A percentile compares a stretch with the other conserved stretches of the same genome.
phyloP scores from a whole-genome alignment of 2,329 filamentous ascomycete genomes.

The Scortechinia acanthostroma region DNA sequence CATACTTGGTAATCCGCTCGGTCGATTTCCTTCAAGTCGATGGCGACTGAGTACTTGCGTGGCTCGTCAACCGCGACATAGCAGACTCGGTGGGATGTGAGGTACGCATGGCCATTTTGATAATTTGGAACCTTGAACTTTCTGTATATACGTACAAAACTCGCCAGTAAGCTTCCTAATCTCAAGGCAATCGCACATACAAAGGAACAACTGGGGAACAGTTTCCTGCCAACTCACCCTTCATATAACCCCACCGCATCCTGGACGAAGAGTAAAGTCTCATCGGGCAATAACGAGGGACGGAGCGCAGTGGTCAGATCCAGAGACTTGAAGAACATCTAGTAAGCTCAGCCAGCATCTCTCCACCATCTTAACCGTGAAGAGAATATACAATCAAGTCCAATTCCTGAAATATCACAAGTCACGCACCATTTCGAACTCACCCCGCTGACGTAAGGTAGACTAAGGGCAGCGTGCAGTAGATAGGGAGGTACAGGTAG shows the following conservation, averaged over 20 bases:
- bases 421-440: too few relatives aligned
- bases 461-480: too few relatives aligned
- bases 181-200: background rate
- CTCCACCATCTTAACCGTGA: background rate
- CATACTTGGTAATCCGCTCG: conserved; percentile 79
- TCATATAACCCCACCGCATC: conserved; percentile 96
- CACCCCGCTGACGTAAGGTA: too few relatives aligned
- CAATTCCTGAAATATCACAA: too few relatives aligned
- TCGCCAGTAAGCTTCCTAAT: conserved; percentile 3
- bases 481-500: too few relatives aligned
- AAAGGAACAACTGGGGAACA: background rate
- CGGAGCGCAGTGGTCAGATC: conserved; percentile 94
- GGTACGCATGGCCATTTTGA: conserved; percentile 90
- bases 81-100: conserved; percentile 91
- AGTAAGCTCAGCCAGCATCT: conserved; percentile 38
- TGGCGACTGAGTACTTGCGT: conserved; percentile 72
- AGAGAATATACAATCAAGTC: too few relatives aligned
- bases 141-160: conserved; percentile 18
- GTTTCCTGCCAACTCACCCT: conserved; percentile 55
- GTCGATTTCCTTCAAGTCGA: conserved; percentile 87
- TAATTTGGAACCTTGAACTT: conserved; percentile 93
- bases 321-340: conserved; percentile 94
- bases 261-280: conserved; percentile 91
- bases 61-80: conserved; percentile 88
- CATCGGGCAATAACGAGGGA: conserved; percentile 85